These are phyloP conservation scores for Apiotrichum brassicae DNA, from an alignment of 1,284 basidiomycete genomes.

Conservation along the genomic window DNA sequence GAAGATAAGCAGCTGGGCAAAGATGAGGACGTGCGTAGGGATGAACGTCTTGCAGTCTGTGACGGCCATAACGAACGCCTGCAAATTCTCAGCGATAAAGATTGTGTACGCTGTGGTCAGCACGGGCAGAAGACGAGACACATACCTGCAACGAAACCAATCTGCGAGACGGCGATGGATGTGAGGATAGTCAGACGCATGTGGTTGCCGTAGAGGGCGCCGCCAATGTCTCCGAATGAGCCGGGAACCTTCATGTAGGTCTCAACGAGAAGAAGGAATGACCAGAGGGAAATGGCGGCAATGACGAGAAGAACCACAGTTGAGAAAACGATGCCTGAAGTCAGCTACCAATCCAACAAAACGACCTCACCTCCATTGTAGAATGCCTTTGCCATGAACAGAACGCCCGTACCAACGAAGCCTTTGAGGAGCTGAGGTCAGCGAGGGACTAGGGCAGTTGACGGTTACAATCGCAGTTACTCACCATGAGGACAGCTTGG, in stretches of 20 bases:
- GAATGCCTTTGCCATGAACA: constrained; percentile 97
- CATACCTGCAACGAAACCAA: constrained; percentile 52
- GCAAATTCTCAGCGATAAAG: constrained; percentile 89
- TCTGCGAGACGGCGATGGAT: constrained; percentile 84
- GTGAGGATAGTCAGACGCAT: constrained; percentile 85
- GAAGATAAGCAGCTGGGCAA: constrained; percentile 78
- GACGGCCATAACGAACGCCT: constrained; percentile 77
- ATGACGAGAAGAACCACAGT: constrained; percentile 69
- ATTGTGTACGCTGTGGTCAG: constrained; percentile 73
- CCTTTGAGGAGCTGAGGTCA: constrained; percentile 71
- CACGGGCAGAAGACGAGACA: not conserved
- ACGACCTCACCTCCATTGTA: constrained; percentile 65
- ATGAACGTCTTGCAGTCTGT: constrained; percentile 68
- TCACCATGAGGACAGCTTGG: constrained; percentile 83
- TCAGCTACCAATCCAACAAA: not conserved
- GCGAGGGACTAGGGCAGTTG: not conserved
- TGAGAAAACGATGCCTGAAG: constrained; percentile 73
- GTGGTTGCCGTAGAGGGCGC: constrained; percentile 81
- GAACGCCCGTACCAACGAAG: constrained; percentile 91
- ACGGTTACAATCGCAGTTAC: constrained; percentile 18
- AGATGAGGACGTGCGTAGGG: constrained; percentile 71
- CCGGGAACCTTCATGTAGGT: constrained; percentile 85
- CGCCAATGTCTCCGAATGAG: constrained; percentile 95
- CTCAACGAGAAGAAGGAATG: constrained; percentile 86
- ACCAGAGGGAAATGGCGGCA: constrained; percentile 82